Evolutionary conservation across 306 rosid genomes (phyloP), one percentile per base, ranked within the genome.

Genomic region (Morella rubra): DNA sequence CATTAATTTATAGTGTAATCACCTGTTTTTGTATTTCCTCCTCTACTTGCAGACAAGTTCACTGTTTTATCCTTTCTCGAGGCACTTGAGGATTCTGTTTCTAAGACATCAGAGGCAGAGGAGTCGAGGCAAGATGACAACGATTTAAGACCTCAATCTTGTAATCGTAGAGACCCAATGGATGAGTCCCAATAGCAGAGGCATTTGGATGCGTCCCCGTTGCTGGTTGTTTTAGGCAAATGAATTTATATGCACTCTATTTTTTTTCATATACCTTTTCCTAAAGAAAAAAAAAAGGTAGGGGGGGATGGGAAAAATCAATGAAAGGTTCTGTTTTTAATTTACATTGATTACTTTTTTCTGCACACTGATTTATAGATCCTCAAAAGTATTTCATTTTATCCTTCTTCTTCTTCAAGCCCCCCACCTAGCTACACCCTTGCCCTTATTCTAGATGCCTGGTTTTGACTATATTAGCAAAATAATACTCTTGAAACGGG

Each of bases 51-150:
- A 92, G 97, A 91, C 75, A 94, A 92, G 80, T 90, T 90, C 77
- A 92, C 98, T 1, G 98, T 92, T 60, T 75, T 92, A 85, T 94
- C 97, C 6, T 94, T 94, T 79, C 94, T 94, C 8, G 97, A 94
- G 87, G 98, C 96, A 46, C 96, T 94, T 3, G 97, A 94, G 80
- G 98, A 94, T 86, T 85, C 97, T 20, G 96, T 94, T 79, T 74
- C 92, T 0, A 81, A 72, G 54, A 75, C 80, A 40, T 9, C 79
- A 45, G 86, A 69, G 65, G 42, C 91, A 0, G 92, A 82, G 76
- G 91, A 82, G 73, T 55, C 84, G 18, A 89, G 86, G 84, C 93
- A 87, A 82, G 97, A 87, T 73, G 90, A 84, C 73, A 86, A 80
- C 79, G 91, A 86, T 76, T 84, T 90, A 81, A 84, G 89, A 85